Evolutionary conservation across 805 yeast genomes (phyloP), one percentile per base, ranked within the genome.

Genomic region (Candida hispaniensis): DNA sequence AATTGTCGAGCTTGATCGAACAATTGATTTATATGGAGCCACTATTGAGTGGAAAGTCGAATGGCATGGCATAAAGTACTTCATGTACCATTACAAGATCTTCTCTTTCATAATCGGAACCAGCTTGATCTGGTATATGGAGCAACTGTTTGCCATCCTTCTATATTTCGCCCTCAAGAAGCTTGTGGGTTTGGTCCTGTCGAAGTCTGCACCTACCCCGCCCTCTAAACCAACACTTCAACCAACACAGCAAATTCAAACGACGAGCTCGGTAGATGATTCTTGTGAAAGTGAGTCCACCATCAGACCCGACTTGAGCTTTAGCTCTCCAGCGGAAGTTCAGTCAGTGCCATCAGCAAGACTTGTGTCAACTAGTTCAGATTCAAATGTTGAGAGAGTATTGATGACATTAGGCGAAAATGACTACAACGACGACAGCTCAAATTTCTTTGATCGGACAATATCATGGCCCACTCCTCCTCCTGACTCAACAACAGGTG

Each of bases 51-150:
- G 48, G 47, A 26, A 40, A 5, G 55, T 49, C 12, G 33, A 51
- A 30, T 54, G 56, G 59, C 36, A 34, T 8, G 59, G 59, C 10
- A 18, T 54, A 7, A 44, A 58, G 13, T 54, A 48, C 33, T 39
- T 48, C 11, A 47, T 54, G 54, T 42, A 54, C 30, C 41, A 52
- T 12, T 46, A 47, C 34, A 34, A 47, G 7, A 6, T 48, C 11
- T 19, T 41, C 3, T 36, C 46, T 16, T 50, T 50, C 27, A 14
- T 49, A 2, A 21, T 49, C 13, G 55, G 52, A 6, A 49, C 50
- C 4, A 22, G 39, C 6, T 13, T 44, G 14, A 44, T 54, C 30
- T 54, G 58, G 58, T 34, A 26, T 11, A 39, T 47, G n/a, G 55
- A 51, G 28, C 17, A 23, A 5, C 24, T 32, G 14, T 32, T 23